These are phyloP conservation scores for Carex scoparia DNA, from an alignment of 176 grass and related monocot genomes.

Conservation along the genomic window DNA sequence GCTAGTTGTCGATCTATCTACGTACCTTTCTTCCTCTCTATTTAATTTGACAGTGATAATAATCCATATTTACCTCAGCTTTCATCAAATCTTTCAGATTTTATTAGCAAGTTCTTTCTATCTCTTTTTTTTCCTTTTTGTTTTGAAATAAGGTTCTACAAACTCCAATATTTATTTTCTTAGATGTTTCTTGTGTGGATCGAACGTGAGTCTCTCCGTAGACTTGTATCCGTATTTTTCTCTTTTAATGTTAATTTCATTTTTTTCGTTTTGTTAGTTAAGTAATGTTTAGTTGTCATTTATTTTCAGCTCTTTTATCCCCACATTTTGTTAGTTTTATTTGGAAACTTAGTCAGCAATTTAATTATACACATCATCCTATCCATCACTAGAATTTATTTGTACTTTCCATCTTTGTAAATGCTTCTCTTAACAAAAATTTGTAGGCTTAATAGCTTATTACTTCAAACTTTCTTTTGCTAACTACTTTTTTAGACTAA, in stretches of 20 bases:
- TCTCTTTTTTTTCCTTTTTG: too few species aligned
- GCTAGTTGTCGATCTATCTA: not conserved
- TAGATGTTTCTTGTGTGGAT: too few species aligned
- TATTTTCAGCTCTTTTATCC: not conserved
- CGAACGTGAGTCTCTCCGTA: too few species aligned
- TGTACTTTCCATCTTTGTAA: not conserved
- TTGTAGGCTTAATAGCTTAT: not conserved
- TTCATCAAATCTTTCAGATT: not conserved
- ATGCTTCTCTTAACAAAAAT: not conserved
- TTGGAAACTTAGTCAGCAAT: not conserved
- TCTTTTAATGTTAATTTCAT: not conserved
- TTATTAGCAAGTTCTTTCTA: too few species aligned
- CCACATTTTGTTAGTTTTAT: not conserved
- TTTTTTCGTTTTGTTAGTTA: not conserved
- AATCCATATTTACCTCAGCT: not conserved
- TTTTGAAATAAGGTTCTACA: too few species aligned
- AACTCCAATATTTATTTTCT: too few species aligned
- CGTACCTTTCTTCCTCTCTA: not conserved
- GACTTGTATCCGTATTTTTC: not conserved
- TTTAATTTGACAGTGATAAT: not conserved
- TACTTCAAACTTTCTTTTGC: not conserved
- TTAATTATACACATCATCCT: not conserved
- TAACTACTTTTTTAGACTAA: not conserved
- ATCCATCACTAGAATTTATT: too few species aligned
- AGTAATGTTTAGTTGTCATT: not conserved